These are phyloP conservation scores for Proliferodiscus dingleyae DNA, from an alignment of 2,329 filamentous ascomycete species.

Conservation along the genomic window DNA sequence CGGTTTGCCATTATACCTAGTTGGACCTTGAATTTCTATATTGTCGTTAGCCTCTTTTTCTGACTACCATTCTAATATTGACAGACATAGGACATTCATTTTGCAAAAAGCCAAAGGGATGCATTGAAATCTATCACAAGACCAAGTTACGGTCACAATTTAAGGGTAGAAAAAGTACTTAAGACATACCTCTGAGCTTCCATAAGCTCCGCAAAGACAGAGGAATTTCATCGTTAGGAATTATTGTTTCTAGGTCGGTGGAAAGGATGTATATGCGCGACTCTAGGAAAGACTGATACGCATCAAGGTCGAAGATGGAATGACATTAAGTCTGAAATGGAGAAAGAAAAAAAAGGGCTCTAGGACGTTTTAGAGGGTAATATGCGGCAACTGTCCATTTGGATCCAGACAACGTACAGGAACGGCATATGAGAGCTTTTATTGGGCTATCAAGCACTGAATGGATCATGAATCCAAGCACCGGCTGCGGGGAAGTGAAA, in stretches of 20 bases:
- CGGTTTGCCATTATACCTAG: constrained; percentile 35
- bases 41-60: constrained; percentile 8
- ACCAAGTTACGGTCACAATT: not conserved
- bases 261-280: not conserved
- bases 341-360: not conserved
- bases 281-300: not conserved
- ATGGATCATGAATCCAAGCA: not conserved
- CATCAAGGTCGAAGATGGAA: not conserved
- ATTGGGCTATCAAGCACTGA: not conserved
- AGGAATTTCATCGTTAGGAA: constrained; percentile 47
- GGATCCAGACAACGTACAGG: not conserved
- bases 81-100: not conserved
- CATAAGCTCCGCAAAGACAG: constrained; percentile 54
- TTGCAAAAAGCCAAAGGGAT: not conserved
- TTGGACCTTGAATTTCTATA: constrained; percentile 52
- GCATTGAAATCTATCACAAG: not conserved
- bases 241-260: not conserved
- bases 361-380: not conserved
- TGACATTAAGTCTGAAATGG: not conserved
- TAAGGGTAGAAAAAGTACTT: not conserved
- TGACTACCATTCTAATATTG: not conserved
- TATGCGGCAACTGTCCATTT: not conserved
- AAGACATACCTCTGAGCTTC: constrained; percentile 48
- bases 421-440: not conserved
- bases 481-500: not conserved